Evolutionary conservation across 2,329 filamentous ascomycete species (phyloP), one percentile per base, ranked within the genome.

Genomic region (Colletotrichum limetticola): DNA sequence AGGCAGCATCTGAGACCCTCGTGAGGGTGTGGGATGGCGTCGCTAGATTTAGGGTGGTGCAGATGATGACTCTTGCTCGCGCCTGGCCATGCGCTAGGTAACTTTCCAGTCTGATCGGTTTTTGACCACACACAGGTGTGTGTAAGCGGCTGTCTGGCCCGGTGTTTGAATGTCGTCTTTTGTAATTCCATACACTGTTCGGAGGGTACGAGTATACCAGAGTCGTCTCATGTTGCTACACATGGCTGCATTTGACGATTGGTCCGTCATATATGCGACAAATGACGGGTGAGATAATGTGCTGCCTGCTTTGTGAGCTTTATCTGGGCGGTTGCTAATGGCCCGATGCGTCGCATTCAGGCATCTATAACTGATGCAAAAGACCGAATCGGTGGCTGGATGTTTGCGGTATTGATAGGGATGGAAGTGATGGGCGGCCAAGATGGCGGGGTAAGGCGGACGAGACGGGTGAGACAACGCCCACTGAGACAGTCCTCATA

Each of bases 41-140:
- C 30, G 60, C 61, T 73, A 28, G 49, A 62, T 65, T 58, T 49
- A 35, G 60, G 60, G 28, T 70, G 70, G 66, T 73, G 71, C 66
- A 73, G 64, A 4, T 49, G 67, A 66, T 65, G 66, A 73, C 60
- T 65, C 60, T 69, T 46, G 22, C 66, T 57, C 37, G 53, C 59
- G 58, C 53, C 26, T 53, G 69, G 58, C 53, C 46, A 32, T 28
- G 42, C 58, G 59, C 58, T 59, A 35, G 32, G 32, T 12, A 28
- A 55, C 37, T 42, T 42, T 3, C 7, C 14, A 42, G 42, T 49
- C 26, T 63, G 61, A 52, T 61, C 32, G 19, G 49, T 63, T 56
- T 32, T 60, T 49, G 53, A 32, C n/a, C 11, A 32, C 49, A 22
- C 14, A 46, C 32, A 65, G 52, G 30, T 26, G 28, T 22, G 24